These are phyloP conservation scores for Zymoseptoria tritici DNA, from an alignment of 2,329 filamentous ascomycete species.

Conservation along the genomic window DNA sequence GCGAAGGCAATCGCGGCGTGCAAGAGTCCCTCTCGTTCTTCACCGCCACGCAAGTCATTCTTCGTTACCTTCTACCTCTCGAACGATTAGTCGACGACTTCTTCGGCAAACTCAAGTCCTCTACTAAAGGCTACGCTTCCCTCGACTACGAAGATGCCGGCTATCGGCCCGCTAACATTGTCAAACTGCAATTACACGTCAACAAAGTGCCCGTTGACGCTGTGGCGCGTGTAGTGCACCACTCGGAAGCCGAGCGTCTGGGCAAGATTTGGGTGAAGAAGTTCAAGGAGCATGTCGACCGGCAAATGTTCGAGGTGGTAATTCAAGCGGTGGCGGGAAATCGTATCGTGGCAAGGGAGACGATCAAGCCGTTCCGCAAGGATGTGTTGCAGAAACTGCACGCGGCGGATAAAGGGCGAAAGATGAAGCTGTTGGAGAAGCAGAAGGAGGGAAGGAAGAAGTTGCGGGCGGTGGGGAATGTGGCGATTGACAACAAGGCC, in stretches of 20 bases:
- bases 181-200: constrained; percentile 86
- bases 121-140: constrained; percentile 90
- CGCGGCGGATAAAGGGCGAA: constrained; percentile 74
- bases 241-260: constrained; percentile 69
- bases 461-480: constrained; percentile 73
- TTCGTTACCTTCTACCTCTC: constrained; percentile 84
- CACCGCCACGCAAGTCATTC: constrained; percentile 81
- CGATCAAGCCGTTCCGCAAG: constrained; percentile 92
- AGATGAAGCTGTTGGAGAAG: constrained; percentile 85
- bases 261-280: constrained; percentile 86
- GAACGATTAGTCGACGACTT: constrained; percentile 92
- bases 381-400: constrained; percentile 91
- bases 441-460: constrained; percentile 94
- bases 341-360: constrained; percentile 81
- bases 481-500: constrained; percentile 90
- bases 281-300: constrained; percentile 93
- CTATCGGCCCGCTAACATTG: constrained; percentile 70
- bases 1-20: constrained; percentile 78
- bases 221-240: constrained; percentile 81
- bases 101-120: constrained; percentile 91
- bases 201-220: constrained; percentile 93
- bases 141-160: constrained; percentile 95
- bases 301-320: constrained; percentile 94
- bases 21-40: constrained; percentile 89
- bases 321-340: constrained; percentile 85